phyloP scores from a whole-genome alignment of 2,329 filamentous ascomycete genomes.

The Ophiostoma australiae region DNA sequence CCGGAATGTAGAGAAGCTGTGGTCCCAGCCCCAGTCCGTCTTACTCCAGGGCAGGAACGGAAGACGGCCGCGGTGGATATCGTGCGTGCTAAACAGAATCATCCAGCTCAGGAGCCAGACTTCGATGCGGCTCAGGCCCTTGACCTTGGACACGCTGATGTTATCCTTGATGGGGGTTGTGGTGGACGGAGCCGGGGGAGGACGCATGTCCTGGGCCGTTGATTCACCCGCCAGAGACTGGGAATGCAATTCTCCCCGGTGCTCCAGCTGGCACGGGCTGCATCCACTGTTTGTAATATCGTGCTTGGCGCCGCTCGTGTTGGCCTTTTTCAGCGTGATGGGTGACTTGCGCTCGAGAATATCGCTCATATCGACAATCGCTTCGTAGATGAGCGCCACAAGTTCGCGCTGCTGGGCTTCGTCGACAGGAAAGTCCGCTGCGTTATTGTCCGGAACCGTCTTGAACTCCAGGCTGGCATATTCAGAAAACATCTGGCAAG shows the following conservation, averaged over 20 bases:
- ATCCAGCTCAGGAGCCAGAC: conserved; percentile 28
- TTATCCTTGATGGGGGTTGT: conserved; percentile 21
- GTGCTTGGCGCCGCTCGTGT: background rate
- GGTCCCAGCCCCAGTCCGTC: conserved; percentile 28
- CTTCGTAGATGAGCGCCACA: conserved; percentile 32
- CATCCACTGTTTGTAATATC: background rate
- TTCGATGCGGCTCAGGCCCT: conserved; percentile 27
- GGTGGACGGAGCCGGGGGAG: background rate
- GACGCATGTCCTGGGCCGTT: background rate
- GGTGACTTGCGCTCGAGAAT: conserved; percentile 26
- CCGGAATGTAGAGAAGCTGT: conserved; percentile 21
- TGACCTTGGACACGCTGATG: conserved; percentile 28
- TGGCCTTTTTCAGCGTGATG: conserved; percentile 12
- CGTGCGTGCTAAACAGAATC: conserved; percentile 24
- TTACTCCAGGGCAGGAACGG: conserved; percentile 27
- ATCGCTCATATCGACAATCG: conserved; percentile 27
- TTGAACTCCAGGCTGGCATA: conserved; percentile 26
- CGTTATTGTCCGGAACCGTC: conserved; percentile 3
- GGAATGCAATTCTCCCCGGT: background rate
- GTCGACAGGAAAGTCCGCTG: conserved; percentile 26
- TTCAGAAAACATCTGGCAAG: conserved; percentile 24
- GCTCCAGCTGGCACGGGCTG: background rate
- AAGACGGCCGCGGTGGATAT: conserved; percentile 25
- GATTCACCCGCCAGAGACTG: background rate
- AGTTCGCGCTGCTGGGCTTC: conserved; percentile 29